Base-by-base conservation (phyloP, 805 yeast genomes). In the Tetrapisispora arboricola region DNA sequence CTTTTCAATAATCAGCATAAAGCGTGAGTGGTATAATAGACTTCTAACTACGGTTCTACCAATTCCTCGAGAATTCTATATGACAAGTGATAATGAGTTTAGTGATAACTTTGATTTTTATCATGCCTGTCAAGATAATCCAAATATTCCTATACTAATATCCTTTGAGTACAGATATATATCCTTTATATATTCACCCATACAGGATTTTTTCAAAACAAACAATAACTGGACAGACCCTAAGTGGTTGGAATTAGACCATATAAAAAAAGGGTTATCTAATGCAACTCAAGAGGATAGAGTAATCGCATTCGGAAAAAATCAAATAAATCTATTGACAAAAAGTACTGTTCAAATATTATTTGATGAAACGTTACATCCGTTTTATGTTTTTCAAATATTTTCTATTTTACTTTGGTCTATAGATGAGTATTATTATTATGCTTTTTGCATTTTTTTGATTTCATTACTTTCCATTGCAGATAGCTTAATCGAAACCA, bases 361-460 rank as follows among this genome's bases (percentile, higher is more conserved):
- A 27, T 67, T 82, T 20, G 94, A 86, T 54, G 98, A 92, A 59
- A 85, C 87, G 0, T 64, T 92, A 32, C 97, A 92, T 60, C 99
- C 99, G 1, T 92, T 92, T 58, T 92, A 92, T 59, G 73, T 94
- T 32, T 92, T 92, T 59, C 99, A 92, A 65, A 79, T 90, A 1
- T 90, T 90, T 57, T 87, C 96, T 3, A 83, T 92, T 42, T 65
- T 88, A 25, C 66, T 92, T 34, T 92, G 99, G 99, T 71, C 86
- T 10, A 75, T 86, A 13, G 99, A 92, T 60, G 81, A 84, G 51
- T 92, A 94, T 61, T 84, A 80, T 58, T 92, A 90, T 63, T 92
- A 92, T 58, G 99, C 99, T 0, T 70, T 76, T 16, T 94, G 98
- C 61, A 92, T 92, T 45, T 80, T 92, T 49, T 43, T 87, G 27